phyloP scores from a whole-genome alignment of 805 yeast genomes.

The Candida khao-thaluensis region DNA sequence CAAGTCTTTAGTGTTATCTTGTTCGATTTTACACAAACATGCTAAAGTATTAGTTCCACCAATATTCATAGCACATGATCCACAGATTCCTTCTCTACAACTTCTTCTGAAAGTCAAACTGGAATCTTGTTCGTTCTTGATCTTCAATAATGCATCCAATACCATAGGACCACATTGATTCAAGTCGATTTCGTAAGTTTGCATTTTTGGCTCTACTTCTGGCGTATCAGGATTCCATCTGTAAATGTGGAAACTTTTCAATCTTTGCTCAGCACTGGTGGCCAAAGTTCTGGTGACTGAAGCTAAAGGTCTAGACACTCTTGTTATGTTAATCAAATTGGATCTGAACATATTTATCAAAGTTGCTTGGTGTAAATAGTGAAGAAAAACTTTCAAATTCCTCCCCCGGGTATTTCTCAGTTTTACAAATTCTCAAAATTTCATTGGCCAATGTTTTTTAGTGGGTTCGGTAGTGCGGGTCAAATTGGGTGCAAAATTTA shows the following conservation, averaged over 20 bases:
- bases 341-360: conserved; percentile 3
- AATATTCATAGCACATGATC: conserved; percentile 99
- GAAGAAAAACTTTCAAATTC: neutral
- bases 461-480: conserved; percentile 2
- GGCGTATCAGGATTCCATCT: conserved; percentile 99
- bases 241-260: conserved; percentile 88
- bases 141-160: conserved; percentile 88
- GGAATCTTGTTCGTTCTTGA: conserved; percentile 95
- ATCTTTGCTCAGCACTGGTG: conserved; percentile 53
- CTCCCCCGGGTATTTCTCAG: conserved; percentile 5
- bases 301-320: conserved; percentile 1
- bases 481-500: conserved; percentile 2
- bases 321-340: conserved; percentile 4
- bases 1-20: conserved; percentile 66
- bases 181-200: conserved; percentile 80
- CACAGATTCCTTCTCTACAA: conserved; percentile 99
- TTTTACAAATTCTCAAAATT: conserved; percentile 6
- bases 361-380: neutral
- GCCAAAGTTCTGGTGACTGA: conserved; percentile 35
- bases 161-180: conserved; percentile 97
- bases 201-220: conserved; percentile 83
- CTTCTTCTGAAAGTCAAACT: conserved; percentile 96
- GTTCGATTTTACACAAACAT: conserved; percentile 91
- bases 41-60: conserved; percentile 97
- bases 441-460: conserved; percentile 3